Percentiles rank a stretch among this genome's conserved stretches.
phyloP scores from a whole-genome alignment of 2,329 filamentous ascomycete genomes.

The Clonostachys rhizophaga region DNA sequence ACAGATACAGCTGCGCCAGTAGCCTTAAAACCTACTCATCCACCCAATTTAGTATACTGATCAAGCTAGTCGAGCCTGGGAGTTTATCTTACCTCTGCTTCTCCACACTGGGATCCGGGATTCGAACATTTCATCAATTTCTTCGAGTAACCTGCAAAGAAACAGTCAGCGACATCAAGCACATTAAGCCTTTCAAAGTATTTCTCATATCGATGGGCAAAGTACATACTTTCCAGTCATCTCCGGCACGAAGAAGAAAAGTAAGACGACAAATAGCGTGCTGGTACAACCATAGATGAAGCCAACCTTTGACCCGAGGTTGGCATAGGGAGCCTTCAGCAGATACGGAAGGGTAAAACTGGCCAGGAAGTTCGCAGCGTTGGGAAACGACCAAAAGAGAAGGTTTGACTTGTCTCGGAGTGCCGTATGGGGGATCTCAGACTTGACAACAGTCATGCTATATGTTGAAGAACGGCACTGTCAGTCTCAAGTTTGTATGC shows the following conservation, averaged over 20 bases:
- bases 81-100: not conserved
- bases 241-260: slow-evolving; percentile 10
- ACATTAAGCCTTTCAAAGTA: too few species aligned
- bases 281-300: slow-evolving; percentile 8
- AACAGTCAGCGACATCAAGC: too few species aligned
- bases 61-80: too few species aligned
- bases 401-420: slow-evolving; percentile 1
- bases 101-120: not conserved
- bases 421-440: not conserved
- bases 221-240: slow-evolving; percentile 5
- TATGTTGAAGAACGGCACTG: too few species aligned
- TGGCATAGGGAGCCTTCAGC: slow-evolving; percentile 1
- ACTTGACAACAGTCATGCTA: not conserved
- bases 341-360: slow-evolving; percentile 9
- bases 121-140: slow-evolving; percentile 15
- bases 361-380: slow-evolving; percentile 9
- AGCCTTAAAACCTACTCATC: too few species aligned
- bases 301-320: slow-evolving; percentile 7
- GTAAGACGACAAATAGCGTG: slow-evolving; percentile 5
- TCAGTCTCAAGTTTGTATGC: not conserved
- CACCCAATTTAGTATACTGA: too few species aligned
- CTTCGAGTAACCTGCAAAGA: slow-evolving; percentile 9
- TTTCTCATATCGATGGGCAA: too few species aligned
- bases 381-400: slow-evolving; percentile 3
- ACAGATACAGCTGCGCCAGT: too few species aligned